Evolutionary conservation across 1,284 basidiomycete species (phyloP), one percentile per base, ranked within the genome.

Genomic region (Afroboletus lepidellus): DNA sequence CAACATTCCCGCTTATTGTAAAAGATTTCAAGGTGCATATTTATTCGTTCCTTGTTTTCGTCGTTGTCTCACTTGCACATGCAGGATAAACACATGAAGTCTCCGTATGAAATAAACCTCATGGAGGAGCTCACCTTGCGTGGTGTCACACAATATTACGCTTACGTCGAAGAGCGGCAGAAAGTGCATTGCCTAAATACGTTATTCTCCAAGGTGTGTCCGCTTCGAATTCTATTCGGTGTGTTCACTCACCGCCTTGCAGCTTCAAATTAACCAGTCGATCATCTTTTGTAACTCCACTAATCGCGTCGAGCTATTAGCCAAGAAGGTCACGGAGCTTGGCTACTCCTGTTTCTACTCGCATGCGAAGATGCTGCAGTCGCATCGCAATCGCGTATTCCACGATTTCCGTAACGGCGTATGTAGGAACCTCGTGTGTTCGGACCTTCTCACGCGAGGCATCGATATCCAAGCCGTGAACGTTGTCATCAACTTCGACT

Each of bases 341-440:
- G 97, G 97, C 62, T 99, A 99, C 74, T 98, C 95, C 46, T 99
- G 97, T 79, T 99, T 99, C 84, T 99, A 98, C 81, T 98, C 96
- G 51, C 96, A 99, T 71, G 97, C 96, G 49, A 97, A 97, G 77
- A 99, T 99, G 97, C 87, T 98, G 16, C 97, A 99, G 75, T 88
- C 90, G 32, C 94, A 98, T 73, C 93, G 97, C 58, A 99, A 99
- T 77, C 90, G 96, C 67, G 97, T 99, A 61, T 99, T 99, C 82
- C 97, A 99, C 77, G 96, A 99, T 73, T 99, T 99, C 84, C 88
- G 96, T 60, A 94, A 94, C 67, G 96, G 96, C 59, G 93, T 95
- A 51, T 98, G 95, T 77, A 89, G 96, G 62, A 99, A 98, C 75
- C 85, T 99, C 59, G 96, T 99, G 66, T 99, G 97, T 77, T 83